Evolutionary conservation across 306 rosid species (phyloP).

Genomic region (Calophaca sinica): DNA sequence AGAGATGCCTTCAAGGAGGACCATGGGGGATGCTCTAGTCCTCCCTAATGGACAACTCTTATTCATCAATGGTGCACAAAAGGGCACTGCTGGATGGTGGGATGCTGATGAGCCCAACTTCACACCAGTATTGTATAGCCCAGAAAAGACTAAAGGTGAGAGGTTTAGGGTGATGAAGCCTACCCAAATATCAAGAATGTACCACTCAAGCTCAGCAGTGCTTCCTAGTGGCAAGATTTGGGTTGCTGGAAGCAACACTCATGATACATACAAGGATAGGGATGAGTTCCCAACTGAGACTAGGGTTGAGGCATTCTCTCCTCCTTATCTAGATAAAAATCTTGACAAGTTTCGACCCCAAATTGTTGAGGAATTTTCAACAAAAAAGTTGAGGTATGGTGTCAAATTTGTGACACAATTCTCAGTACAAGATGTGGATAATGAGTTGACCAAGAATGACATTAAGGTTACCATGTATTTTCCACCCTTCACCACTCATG

Average conservation of each 20-base stretch:
- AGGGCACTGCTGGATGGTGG: slow-evolving; percentile 81
- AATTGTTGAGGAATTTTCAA: slow-evolving; percentile 18
- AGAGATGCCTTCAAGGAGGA: slow-evolving; percentile 72
- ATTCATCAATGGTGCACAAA: slow-evolving; percentile 74
- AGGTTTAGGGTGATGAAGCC: slow-evolving; percentile 54
- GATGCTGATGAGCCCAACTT: slow-evolving; percentile 76
- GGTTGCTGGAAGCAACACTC: slow-evolving; percentile 84
- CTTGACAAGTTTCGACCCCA: slow-evolving; percentile 46
- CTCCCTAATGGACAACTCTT: slow-evolving; percentile 80
- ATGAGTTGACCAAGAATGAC: not conserved
- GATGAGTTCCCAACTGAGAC: slow-evolving; percentile 77
- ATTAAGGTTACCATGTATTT: slow-evolving; percentile 66
- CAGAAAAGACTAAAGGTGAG: slow-evolving; percentile 40
- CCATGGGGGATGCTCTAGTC: slow-evolving; percentile 74
- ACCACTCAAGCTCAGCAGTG: slow-evolving; percentile 78
- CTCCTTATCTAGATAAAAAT: slow-evolving; percentile 67
- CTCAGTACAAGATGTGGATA: not conserved
- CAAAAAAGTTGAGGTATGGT: slow-evolving; percentile 37
- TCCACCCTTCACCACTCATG: slow-evolving; percentile 95
- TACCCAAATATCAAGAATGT: slow-evolving; percentile 70
- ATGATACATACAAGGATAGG: slow-evolving; percentile 56
- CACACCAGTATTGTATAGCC: slow-evolving; percentile 59
- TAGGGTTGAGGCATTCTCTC: slow-evolving; percentile 70
- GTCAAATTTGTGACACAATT: slow-evolving; percentile 37
- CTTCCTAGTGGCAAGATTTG: slow-evolving; percentile 75